A percentile compares a stretch with the other conserved stretches of the same genome.
These are phyloP conservation scores for Middelhovenomyces tepae DNA, from an alignment of 805 yeast species.

Conservation along the genomic window DNA sequence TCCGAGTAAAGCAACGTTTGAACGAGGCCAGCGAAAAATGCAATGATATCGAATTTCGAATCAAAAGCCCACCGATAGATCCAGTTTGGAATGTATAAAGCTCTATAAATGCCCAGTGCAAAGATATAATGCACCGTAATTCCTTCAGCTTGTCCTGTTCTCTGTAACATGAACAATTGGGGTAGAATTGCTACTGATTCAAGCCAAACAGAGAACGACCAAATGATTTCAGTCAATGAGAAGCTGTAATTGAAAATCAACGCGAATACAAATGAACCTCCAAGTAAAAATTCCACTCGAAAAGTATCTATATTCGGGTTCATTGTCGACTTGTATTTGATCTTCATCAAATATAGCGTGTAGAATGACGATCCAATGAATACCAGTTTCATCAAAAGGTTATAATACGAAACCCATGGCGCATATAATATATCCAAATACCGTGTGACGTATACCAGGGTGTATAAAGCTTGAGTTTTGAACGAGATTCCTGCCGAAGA, in stretches of 20 bases:
- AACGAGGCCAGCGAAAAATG: conserved; percentile 69
- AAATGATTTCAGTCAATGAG: conserved; percentile 45
- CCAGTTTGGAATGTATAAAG: conserved; percentile 92
- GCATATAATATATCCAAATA: conserved; percentile 52
- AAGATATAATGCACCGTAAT: conserved; percentile 89
- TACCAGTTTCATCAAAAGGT: conserved; percentile 69
- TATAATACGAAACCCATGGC: conserved; percentile 48
- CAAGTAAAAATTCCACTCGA: conserved; percentile 60
- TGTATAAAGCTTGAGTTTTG: conserved; percentile 79
- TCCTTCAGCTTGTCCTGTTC: conserved; percentile 79
- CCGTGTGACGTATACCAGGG: conserved; percentile 61
- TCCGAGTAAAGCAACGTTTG: conserved; percentile 90
- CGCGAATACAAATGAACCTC: conserved; percentile 47
- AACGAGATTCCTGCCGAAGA: conserved; percentile 79
- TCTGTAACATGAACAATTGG: conserved; percentile 82
- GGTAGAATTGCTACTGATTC: conserved; percentile 90
- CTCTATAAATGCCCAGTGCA: conserved; percentile 85
- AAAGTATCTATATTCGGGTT: conserved; percentile 66
- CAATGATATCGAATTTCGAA: conserved; percentile 54
- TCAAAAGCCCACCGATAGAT: conserved; percentile 68
- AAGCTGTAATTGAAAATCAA: conserved; percentile 62
- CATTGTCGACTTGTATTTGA: conserved; percentile 47
- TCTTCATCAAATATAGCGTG: conserved; percentile 61
- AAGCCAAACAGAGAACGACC: conserved; percentile 91
- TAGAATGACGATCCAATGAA: conserved; percentile 70